Evolutionary conservation across 352 stramenopile genomes (phyloP).

Genomic region (Pythium graminicola): DNA sequence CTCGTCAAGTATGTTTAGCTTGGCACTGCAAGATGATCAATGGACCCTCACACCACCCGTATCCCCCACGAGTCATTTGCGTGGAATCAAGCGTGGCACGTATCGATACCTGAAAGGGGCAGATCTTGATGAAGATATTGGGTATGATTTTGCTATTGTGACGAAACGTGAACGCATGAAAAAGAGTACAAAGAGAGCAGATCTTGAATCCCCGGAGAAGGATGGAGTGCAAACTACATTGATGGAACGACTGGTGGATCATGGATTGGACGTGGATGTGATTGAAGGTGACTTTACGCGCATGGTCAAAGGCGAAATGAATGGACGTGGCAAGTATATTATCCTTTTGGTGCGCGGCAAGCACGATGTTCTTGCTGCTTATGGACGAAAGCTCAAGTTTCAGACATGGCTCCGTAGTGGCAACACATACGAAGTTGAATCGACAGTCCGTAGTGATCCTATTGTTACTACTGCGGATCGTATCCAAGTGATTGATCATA

Average conservation of each 20-base stretch:
- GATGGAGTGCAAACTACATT: constrained; percentile 35
- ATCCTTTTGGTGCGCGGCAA: constrained; percentile 66
- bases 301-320: constrained; percentile 23
- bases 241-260: constrained; percentile 54
- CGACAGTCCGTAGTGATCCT: constrained; percentile 43
- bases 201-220: constrained; percentile 22
- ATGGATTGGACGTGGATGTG: constrained; percentile 63
- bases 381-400: constrained; percentile 56
- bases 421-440: constrained; percentile 66
- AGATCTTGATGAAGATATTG: constrained; percentile 35
- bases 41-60: constrained; percentile 44
- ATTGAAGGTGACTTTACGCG: constrained; percentile 66
- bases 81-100: constrained; percentile 27
- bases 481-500: constrained; percentile 79
- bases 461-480: constrained; percentile 68
- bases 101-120: constrained; percentile 54
- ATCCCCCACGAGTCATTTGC: constrained; percentile 29
- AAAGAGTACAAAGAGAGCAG: constrained; percentile 6
- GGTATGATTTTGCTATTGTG: constrained; percentile 75
- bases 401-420: constrained; percentile 73
- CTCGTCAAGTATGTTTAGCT: constrained; percentile 39
- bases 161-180: constrained; percentile 35
- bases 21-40: constrained; percentile 54
- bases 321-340: constrained; percentile 54
- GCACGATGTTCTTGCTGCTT: constrained; percentile 49